Base-by-base conservation (phyloP, 768 basidiomycete genomes). In the Neoboletus magnificus region DNA sequence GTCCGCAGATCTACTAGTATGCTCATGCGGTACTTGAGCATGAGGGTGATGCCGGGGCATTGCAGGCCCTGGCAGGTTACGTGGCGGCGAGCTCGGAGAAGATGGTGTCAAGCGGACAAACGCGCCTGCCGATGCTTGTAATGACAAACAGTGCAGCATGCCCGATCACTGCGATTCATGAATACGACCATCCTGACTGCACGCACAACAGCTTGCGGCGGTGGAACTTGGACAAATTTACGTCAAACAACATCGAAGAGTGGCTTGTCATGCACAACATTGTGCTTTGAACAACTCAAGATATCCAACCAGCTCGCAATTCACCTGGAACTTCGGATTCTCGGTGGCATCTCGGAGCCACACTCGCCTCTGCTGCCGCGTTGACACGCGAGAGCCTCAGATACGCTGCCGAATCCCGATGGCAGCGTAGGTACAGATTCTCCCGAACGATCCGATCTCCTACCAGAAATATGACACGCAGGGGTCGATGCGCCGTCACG, bases 371-470 rank as follows among this genome's bases (percentile, higher is more conserved):
- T 22, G 16, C 22, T 30, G n/a, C 42, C 42, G 16, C 42, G 16
- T 1, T 36, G 50, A 30, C 16, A 50, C 18, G 42, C 23, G n/a
- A 25, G 45, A 36, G 43, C 30, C 29, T 50, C 49, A 43, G 36
- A 29, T 27, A 10, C 29, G 5, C 51, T 48, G 22, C 49, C 27
- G 18, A n/a, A 37, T 39, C n/a, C n/a, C 37, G 30, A 32, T 11
- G 48, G 23, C 27, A 40, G 27, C 12, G 25, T 35, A n/a, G 35
- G 42, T 16, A 15, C 40, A 41, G 54, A 55, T 55, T 30, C 54
- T 37, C 54, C 42, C 52, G 27, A 46, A 42, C 33, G 55, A 39
- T 37, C 41, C 18, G 46, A 47, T 43, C 39, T n/a, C 55, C 29
- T 45, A 25, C 25, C 15, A 30, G 48, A 33, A 27, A 37, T 48